Base-by-base conservation (phyloP, 2,329 filamentous ascomycete species). In the Penicillium vulpinum region DNA sequence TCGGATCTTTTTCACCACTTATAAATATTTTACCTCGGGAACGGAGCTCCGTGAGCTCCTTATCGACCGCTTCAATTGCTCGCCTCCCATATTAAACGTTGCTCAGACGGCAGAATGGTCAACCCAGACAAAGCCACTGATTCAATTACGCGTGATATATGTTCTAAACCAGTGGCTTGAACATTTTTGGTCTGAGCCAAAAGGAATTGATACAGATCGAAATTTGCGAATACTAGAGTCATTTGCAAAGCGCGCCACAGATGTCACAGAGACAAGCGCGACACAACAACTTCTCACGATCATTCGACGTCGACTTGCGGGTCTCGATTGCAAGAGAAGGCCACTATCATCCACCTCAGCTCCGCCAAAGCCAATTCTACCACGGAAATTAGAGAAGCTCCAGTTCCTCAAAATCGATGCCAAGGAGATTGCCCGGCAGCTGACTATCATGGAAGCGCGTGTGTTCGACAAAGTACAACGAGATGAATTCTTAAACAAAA, bases 151-250 rank as follows among this genome's bases (percentile, higher is more conserved):
- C 35, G 91, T 97, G 2, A 90, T 97, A 61, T 97, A 97, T 69
- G 96, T 96, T 59, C 78, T 97, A 39, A 96, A 95, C 80, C 92
- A 86, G 75, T 97, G 93, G 93, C 91, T 97, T 62, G 92, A 96
- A 69, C 91, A 88, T 66, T 97, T 93, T 74, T 97, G 93, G 93
- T 93, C 95, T 88, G 93, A 97, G 71, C 89, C 90, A 50, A 85
- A 87, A 60, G 90, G 53, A 6, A 48, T 44, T 29, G 57, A 54
- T 4, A 92, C 90, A 10, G 88, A 87, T 68, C 84, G 89, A 58
- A 80, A 96, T 39, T 90, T 97, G 61, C 86, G 90, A 52, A 85
- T 91, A 63, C 90, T 96, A 16, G 90, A 90, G 73, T 85, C 85
- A 22, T 96, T 97, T 74, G 91, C 91, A 2, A 88, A 57, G 22